These are phyloP conservation scores for Cantharellus anzutake DNA, from an alignment of 768 basidiomycete species.

Conservation along the genomic window DNA sequence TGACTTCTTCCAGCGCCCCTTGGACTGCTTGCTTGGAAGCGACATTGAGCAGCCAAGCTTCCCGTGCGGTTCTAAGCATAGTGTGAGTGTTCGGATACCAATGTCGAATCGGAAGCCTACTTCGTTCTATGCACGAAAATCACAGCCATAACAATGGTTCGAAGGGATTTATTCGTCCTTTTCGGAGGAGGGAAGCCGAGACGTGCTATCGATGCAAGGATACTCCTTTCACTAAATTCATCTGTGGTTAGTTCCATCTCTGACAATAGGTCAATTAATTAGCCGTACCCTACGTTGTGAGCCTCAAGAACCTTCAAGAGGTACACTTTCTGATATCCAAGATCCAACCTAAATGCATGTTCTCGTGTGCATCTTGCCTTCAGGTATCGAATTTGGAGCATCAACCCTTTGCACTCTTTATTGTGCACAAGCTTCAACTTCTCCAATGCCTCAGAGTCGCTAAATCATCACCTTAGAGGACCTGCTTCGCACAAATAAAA, in stretches of 20 bases:
- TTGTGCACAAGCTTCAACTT: slow-evolving; percentile 49
- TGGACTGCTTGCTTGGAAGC: slow-evolving; percentile 40
- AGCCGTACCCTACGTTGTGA: too few relatives aligned
- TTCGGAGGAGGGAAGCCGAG: slow-evolving; percentile 47
- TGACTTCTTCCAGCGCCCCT: slow-evolving; percentile 52
- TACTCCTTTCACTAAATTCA: slow-evolving; percentile 39
- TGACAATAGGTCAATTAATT: slow-evolving; percentile 47
- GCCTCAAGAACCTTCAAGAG: slow-evolving; percentile 30
- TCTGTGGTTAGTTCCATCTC: slow-evolving; percentile 8
- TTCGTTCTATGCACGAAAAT: slow-evolving; percentile 45
- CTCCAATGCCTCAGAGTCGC: slow-evolving; percentile 35
- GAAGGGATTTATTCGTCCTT: slow-evolving; percentile 30
- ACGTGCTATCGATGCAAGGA: slow-evolving; percentile 54
- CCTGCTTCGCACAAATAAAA: slow-evolving; percentile 26
- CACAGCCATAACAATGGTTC: slow-evolving; percentile 33
- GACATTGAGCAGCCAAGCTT: slow-evolving; percentile 43
- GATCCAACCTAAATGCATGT: slow-evolving; percentile 50
- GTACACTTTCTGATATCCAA: slow-evolving; percentile 79
- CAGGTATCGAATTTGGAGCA: slow-evolving; percentile 79
- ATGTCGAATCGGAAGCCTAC: slow-evolving; percentile 24
- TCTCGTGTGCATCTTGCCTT: slow-evolving; percentile 86
- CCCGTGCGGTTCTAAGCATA: slow-evolving; percentile 33
- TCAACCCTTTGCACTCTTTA: slow-evolving; percentile 74
- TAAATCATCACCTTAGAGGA: background rate
- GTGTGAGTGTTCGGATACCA: slow-evolving; percentile 2